A percentile compares a stretch with the other conserved stretches of the same genome.
Evolutionary conservation across 2,329 filamentous ascomycete genomes (phyloP).

Genomic region (Clarireedia hainanense): DNA sequence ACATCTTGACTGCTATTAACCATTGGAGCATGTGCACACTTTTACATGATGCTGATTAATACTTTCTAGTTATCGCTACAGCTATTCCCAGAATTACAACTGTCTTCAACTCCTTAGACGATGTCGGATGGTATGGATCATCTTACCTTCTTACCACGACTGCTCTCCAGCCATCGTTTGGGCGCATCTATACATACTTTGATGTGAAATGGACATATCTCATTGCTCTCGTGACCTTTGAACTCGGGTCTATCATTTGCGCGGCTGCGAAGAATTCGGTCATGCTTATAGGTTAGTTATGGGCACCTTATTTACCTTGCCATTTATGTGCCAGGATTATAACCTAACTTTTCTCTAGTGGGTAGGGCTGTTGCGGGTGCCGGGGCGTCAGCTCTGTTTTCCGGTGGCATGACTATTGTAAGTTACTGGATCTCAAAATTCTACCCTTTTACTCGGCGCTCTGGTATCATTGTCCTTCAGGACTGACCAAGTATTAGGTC

Average conservation of each 20-base stretch:
- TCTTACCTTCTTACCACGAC: slow-evolving; percentile 33
- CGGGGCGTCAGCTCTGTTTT: slow-evolving; percentile 29
- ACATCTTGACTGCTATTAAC: too few species aligned
- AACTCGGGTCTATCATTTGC: slow-evolving; percentile 31
- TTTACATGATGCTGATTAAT: not conserved
- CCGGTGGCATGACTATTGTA: slow-evolving; percentile 21
- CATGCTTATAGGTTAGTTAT: slow-evolving; percentile 24
- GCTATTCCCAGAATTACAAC: slow-evolving; percentile 37
- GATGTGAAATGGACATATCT: slow-evolving; percentile 29
- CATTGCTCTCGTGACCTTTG: slow-evolving; percentile 28
- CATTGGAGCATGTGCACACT: too few species aligned
- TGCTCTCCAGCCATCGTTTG: slow-evolving; percentile 29
- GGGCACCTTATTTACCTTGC: not conserved
- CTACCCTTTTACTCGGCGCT: not conserved
- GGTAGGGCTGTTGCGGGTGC: slow-evolving; percentile 31
- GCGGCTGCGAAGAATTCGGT: slow-evolving; percentile 29
- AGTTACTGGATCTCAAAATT: not conserved
- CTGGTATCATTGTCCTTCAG: not conserved
- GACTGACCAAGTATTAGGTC: slow-evolving; percentile 22
- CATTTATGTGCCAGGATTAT: not conserved
- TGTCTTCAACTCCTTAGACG: slow-evolving; percentile 32
- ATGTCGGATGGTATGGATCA: slow-evolving; percentile 34
- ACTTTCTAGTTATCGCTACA: slow-evolving; percentile 23
- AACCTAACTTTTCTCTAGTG: slow-evolving; percentile 7
- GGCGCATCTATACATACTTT: slow-evolving; percentile 31